Conservation (phyloP, 1,284 basidiomycete species). For the Anthracocystis setariae region DNA sequence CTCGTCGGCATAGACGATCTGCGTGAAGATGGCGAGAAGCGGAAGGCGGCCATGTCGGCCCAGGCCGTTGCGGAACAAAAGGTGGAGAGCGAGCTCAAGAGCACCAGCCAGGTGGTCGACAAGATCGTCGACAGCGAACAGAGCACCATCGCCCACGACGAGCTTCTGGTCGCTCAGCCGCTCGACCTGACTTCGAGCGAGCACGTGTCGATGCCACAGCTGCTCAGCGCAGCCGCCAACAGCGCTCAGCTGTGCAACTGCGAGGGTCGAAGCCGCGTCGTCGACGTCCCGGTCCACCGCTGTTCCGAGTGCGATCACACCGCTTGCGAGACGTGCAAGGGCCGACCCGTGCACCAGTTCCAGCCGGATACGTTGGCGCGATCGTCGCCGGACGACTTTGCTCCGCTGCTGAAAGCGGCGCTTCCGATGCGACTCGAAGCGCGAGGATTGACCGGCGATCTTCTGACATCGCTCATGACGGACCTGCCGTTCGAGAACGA, state of each 20-base stretch:
- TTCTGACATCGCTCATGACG: conserved; percentile 73
- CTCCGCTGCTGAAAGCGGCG: conserved; percentile 78
- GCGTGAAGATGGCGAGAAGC: conserved; percentile 26
- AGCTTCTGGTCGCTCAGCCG: conserved; percentile 29
- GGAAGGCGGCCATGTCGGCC: conserved; percentile 39
- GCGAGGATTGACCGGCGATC: conserved; percentile 64
- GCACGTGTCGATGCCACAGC: conserved; percentile 61
- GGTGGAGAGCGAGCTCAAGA: conserved; percentile 73
- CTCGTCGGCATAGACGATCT: conserved; percentile 62
- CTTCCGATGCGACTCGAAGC: conserved; percentile 83
- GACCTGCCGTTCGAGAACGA: conserved; percentile 63
- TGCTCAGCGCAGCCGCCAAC: conserved; percentile 76
- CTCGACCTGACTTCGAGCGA: conserved; percentile 43
- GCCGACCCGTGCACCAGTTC: conserved; percentile 86
- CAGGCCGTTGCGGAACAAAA: conserved; percentile 71
- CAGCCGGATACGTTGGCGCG: conserved; percentile 69
- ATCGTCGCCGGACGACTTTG: conserved; percentile 77
- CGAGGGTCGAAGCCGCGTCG: conserved; percentile 82
- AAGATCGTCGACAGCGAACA: conserved; percentile 69
- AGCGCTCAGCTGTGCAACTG: conserved; percentile 85
- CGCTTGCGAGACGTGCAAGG: conserved; percentile 85
- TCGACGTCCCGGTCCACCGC: conserved; percentile 73
- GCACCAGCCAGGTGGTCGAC: conserved; percentile 68
- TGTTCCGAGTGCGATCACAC: conserved; percentile 82
- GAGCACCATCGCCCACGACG: conserved; percentile 71